Evolutionary conservation across 2,329 filamentous ascomycete species (phyloP).

Genomic region (Penicillium olsonii): DNA sequence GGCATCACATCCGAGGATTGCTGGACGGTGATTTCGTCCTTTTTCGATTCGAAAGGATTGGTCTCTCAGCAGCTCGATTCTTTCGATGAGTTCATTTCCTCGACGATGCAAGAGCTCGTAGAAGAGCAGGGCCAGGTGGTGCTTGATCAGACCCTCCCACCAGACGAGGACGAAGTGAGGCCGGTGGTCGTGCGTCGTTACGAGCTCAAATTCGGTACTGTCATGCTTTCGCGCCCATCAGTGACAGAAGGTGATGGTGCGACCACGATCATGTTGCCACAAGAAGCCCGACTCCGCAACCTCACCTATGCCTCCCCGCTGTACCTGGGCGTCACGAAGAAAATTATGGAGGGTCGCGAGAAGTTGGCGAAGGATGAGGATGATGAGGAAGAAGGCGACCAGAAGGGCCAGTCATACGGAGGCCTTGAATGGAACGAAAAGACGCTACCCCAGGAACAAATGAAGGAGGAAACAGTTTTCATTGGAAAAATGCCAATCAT

Average conservation of each 20-base stretch:
- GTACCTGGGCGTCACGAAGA: conserved; percentile 85
- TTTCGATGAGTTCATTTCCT: conserved; percentile 94
- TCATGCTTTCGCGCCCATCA: conserved; percentile 84
- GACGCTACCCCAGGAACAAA: conserved; percentile 49
- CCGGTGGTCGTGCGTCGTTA: conserved; percentile 86
- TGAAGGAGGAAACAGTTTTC: conserved; percentile 74
- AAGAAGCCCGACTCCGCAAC: conserved; percentile 94
- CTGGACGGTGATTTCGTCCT: conserved; percentile 96
- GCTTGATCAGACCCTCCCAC: conserved; percentile 88
- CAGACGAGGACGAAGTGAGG: conserved; percentile 68
- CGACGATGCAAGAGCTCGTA: conserved; percentile 91
- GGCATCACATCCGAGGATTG: conserved; percentile 95
- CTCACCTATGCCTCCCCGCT: conserved; percentile 92
- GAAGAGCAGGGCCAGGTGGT: conserved; percentile 88
- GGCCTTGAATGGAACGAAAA: conserved; percentile 51
- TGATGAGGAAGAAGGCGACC: conserved; percentile 54
- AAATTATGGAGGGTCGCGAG: conserved; percentile 81
- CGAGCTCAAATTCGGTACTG: conserved; percentile 89
- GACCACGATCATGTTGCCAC: conserved; percentile 81
- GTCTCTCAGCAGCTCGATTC: conserved; percentile 98
- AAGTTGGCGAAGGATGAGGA: conserved; percentile 61
- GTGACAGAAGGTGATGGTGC: conserved; percentile 92
- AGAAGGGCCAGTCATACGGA: conserved; percentile 44
- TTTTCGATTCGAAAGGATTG: conserved; percentile 93
- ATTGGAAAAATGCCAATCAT: conserved; percentile 96